Evolutionary conservation across 805 yeast species (phyloP).

Genomic region (Candida dajiaensis): DNA sequence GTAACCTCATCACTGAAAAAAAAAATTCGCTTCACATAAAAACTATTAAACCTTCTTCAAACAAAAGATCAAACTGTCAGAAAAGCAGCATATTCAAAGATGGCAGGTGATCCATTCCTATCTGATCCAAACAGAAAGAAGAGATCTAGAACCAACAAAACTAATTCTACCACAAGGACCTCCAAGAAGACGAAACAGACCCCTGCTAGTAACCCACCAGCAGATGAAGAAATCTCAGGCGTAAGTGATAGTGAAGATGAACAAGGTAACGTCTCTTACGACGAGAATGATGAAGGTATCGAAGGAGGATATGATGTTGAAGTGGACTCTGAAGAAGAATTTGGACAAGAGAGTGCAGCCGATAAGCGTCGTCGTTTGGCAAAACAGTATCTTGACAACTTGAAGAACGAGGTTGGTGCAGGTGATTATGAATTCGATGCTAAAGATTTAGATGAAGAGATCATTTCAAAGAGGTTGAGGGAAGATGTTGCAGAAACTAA

Average conservation of each 20-base stretch:
- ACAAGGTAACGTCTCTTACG: constrained; percentile 33
- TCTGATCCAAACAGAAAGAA: constrained; percentile 47
- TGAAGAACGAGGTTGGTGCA: constrained; percentile 50
- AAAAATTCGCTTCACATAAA: constrained; percentile 1
- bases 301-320: constrained; percentile 33
- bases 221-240: constrained; percentile 52
- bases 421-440: constrained; percentile 68
- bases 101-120: constrained; percentile 60
- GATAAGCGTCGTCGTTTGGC: constrained; percentile 94
- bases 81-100: constrained; percentile 6
- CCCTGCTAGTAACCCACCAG: constrained; percentile 2
- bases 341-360: constrained; percentile 73
- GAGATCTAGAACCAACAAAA: constrained; percentile 14
- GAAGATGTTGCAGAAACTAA: constrained; percentile 86
- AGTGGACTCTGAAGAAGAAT: constrained; percentile 66
- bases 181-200: constrained; percentile 10
- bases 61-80: neutral
- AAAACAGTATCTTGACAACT: constrained; percentile 79
- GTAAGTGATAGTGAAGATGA: constrained; percentile 45
- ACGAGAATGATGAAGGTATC: constrained; percentile 27
- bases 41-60: neutral
- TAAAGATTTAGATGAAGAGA: constrained; percentile 82
- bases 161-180: constrained; percentile 10
- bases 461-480: constrained; percentile 71
- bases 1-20: constrained; percentile 11